Evolutionary conservation across 371 early-diverging fungal species (phyloP), one percentile per base, ranked within the genome.

Genomic region (Mucor mucedo): DNA sequence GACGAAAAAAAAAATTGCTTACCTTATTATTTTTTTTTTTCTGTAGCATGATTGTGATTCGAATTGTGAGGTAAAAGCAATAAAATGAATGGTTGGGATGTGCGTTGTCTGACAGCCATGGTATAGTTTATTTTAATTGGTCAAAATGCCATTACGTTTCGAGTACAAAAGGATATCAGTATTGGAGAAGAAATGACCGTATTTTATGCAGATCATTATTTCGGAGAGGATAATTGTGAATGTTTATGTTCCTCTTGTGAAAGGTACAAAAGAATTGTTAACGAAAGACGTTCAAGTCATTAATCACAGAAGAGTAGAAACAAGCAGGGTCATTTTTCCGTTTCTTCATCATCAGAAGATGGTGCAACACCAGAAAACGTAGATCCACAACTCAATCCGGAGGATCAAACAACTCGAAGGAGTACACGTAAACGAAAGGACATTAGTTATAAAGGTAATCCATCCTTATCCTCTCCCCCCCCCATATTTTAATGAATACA

Each of bases 231-330:
- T 41, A 97, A 97, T 69, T 76, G 84, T 54, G 95, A 95, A 66
- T 97, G 97, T 65, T 74, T 90, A 33, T 97, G 97, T 71, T 85
- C 75, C 3, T 93, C 93, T 0, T 97, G 96, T 67, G 95, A 95
- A 73, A 80, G 64, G 68, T 67, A 69, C 55, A 38, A 39, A 29
- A 45, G 29, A 35, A 8, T 4, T n/a, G 40, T 21, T 21, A 21
- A 21, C 21, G 21, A 21, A 21, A 21, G 21, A 21, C 21, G 1
- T 1, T 0, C 21, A 21, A 21, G 21, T 21, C 21, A 21, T 21
- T 21, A 21, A 21, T 21, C 21, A 21, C 21, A 21, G 21, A 21
- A 21, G 21, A 21, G 21, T 21, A 32, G 50, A 50, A 50, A 29
- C 2, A 50, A 58, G 28, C 35, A 63, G 33, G 68, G 68, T 9